phyloP scores from a whole-genome alignment of 768 basidiomycete genomes.

The Termitomyces titanicus region DNA sequence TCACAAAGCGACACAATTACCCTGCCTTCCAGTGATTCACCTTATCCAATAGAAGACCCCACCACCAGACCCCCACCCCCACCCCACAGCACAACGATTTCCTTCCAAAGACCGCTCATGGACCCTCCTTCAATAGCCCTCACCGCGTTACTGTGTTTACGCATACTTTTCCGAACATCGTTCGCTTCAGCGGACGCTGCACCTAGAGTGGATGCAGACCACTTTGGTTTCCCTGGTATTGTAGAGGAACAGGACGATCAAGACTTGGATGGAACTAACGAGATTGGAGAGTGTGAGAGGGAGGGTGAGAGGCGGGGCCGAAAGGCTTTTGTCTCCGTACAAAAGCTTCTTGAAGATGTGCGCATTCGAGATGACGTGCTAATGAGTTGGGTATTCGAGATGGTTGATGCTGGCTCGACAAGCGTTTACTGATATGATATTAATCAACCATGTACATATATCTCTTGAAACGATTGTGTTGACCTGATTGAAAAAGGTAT shows the following conservation, averaged over 20 bases:
- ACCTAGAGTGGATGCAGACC: constrained; percentile 75
- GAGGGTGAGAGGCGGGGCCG: constrained; percentile 73
- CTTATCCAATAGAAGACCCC: constrained; percentile 57
- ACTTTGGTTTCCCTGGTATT: constrained; percentile 87
- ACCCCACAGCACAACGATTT: constrained; percentile 57
- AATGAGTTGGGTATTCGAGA: constrained; percentile 57
- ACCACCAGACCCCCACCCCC: constrained; percentile 71
- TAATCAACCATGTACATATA: not conserved
- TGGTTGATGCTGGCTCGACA: constrained; percentile 46
- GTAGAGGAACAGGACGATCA: constrained; percentile 77
- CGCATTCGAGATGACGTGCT: constrained; percentile 61
- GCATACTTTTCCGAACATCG: constrained; percentile 78
- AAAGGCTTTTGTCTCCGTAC: constrained; percentile 62
- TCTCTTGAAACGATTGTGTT: too few species aligned
- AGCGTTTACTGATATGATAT: constrained; percentile 4
- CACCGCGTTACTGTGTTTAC: constrained; percentile 77
- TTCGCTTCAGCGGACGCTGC: constrained; percentile 67
- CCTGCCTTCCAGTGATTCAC: constrained; percentile 48
- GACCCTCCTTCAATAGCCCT: constrained; percentile 75
- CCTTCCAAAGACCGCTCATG: constrained; percentile 51
- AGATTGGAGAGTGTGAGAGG: constrained; percentile 46
- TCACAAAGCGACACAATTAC: constrained; percentile 75
- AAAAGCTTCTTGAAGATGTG: constrained; percentile 60
- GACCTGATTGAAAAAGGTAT: not conserved
- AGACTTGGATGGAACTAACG: constrained; percentile 44